Evolutionary conservation across 164 flowering plant genomes (phyloP).

Genomic region (Berberis vulgaris): DNA sequence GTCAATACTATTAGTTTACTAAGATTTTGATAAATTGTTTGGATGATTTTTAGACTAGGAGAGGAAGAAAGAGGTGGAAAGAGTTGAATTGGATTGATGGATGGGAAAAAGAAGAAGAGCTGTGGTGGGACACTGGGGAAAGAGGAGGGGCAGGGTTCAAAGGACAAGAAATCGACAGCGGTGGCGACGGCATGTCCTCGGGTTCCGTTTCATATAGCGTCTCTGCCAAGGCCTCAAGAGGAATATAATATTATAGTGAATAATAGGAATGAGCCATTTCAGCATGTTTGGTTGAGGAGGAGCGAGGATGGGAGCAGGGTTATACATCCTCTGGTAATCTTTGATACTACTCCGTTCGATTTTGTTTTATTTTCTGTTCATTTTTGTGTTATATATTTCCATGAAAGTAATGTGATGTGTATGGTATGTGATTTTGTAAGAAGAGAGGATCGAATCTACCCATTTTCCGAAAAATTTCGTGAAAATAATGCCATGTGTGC

Average conservation of each 20-base stretch:
- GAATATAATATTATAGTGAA: constrained; percentile 66
- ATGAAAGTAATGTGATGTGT: too few species aligned
- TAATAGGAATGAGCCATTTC: constrained; percentile 70
- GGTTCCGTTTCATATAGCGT: constrained; percentile 78
- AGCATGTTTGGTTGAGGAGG: constrained; percentile 88
- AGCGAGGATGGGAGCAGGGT: constrained; percentile 61
- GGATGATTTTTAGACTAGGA: background rate
- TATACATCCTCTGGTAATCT: constrained; percentile 72
- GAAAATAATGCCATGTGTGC: too few species aligned
- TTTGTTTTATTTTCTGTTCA: too few species aligned
- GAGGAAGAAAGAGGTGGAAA: background rate
- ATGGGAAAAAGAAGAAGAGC: background rate
- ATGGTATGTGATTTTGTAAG: too few species aligned
- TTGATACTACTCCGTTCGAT: background rate
- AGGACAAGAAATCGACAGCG: constrained; percentile 23
- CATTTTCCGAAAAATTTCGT: too few species aligned
- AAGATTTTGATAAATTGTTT: too few species aligned
- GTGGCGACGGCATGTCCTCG: constrained; percentile 28
- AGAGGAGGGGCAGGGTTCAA: background rate
- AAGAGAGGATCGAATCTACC: too few species aligned
- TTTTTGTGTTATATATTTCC: too few species aligned
- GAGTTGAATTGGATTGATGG: background rate
- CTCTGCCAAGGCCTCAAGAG: constrained; percentile 70
- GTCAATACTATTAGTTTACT: too few species aligned
- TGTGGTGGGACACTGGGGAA: background rate